These are phyloP conservation scores for Apiospora hydei DNA, from an alignment of 2,329 filamentous ascomycete genomes.

Conservation along the genomic window DNA sequence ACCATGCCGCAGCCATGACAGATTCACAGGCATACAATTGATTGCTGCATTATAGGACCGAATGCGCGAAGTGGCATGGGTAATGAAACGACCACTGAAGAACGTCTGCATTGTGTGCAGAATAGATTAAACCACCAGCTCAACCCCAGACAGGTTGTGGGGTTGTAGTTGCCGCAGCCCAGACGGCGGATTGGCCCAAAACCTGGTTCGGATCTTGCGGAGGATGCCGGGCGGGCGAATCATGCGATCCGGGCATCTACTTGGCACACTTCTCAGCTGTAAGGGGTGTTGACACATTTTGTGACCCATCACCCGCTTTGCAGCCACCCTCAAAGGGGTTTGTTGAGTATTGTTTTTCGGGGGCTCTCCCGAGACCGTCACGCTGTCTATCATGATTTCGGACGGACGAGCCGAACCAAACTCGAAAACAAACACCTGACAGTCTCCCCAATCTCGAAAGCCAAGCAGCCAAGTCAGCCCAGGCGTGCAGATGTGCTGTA, in stretches of 20 bases:
- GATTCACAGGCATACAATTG: neutral
- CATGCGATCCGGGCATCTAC: neutral
- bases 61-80: neutral
- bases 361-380: neutral
- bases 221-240: conserved; percentile 5
- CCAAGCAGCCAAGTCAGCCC: neutral
- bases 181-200: conserved; percentile 5
- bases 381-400: neutral
- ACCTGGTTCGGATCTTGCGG: neutral
- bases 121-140: conserved; percentile 4
- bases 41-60: neutral
- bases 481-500: neutral
- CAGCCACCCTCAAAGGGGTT: neutral
- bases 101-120: neutral
- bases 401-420: neutral
- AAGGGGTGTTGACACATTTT: neutral
- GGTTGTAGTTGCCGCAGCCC: neutral
- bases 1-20: neutral
- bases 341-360: neutral
- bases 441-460: neutral
- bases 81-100: neutral
- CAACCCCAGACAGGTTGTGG: neutral
- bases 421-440: neutral
- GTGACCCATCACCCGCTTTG: neutral
- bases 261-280: neutral